Percentiles rank a stretch among this genome's conserved stretches.
Conservation (phyloP, 2,329 filamentous ascomycete genomes). For the Ceratocystis huliohia region DNA sequence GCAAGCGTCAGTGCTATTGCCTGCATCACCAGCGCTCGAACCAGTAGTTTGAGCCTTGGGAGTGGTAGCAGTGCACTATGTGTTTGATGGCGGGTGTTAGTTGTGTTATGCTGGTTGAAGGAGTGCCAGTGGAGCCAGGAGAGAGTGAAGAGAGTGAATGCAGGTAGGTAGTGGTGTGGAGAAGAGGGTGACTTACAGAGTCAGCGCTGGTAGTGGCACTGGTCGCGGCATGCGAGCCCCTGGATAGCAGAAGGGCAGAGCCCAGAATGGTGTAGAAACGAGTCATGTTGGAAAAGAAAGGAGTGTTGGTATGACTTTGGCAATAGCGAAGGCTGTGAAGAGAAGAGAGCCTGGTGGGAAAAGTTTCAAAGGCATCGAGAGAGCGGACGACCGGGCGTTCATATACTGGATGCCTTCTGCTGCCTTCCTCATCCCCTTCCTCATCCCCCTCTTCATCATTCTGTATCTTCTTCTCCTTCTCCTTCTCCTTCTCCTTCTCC, state of each 20-base stretch:
- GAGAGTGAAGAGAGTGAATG: neutral
- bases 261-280: neutral
- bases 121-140: too few relatives aligned
- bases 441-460: neutral
- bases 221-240: neutral
- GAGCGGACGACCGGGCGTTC: neutral
- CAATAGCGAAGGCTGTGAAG: neutral
- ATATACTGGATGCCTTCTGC: neutral
- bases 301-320: neutral
- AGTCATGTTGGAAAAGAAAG: conserved; percentile 1
- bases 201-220: neutral
- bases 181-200: neutral
- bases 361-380: neutral
- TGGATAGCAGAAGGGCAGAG: neutral
- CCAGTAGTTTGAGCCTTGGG: neutral
- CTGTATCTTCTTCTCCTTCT: neutral
- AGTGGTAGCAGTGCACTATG: neutral
- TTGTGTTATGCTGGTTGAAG: too few relatives aligned
- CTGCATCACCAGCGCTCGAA: neutral
- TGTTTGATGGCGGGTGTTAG: neutral
- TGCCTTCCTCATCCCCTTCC: too few relatives aligned
- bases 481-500: neutral
- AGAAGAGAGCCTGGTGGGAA: neutral
- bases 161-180: neutral
- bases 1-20: neutral